phyloP scores from a whole-genome alignment of 73 alveolate species.

The Uronychia binucleata region DNA sequence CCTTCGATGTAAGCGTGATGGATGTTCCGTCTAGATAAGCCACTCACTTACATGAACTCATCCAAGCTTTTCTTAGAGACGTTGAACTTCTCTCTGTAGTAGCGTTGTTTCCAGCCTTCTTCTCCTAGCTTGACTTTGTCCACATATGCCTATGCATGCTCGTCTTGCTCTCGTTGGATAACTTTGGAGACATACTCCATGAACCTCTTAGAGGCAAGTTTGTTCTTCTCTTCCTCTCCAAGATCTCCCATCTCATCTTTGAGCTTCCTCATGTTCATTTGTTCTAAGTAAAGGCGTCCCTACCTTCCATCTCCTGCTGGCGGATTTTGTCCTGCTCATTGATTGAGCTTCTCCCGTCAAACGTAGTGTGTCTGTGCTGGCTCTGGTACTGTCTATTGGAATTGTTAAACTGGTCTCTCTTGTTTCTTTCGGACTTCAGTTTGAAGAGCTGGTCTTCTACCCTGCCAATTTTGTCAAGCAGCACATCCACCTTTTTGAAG shows the following conservation, averaged over 20 bases:
- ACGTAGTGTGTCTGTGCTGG: no score
- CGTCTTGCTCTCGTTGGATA: constrained; percentile 53
- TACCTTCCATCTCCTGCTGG: constrained; percentile 8
- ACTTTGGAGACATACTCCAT: constrained; percentile 58
- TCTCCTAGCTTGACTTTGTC: constrained; percentile 70
- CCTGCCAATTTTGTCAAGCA: constrained; percentile 72
- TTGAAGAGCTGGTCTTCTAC: constrained; percentile 88
- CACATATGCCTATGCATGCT: constrained; percentile 52
- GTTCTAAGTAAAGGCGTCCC: constrained; percentile 12
- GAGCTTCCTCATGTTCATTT: constrained; percentile 39
- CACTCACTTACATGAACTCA: constrained; percentile 53
- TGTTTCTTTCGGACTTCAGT: constrained; percentile 52
- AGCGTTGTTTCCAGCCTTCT: constrained; percentile 87
- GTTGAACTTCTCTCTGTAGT: constrained; percentile 91
- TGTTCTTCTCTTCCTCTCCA: constrained; percentile 37
- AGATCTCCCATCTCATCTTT: constrained; percentile 42
- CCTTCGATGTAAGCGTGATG: constrained; percentile 97
- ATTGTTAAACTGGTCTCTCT: constrained; percentile 34
- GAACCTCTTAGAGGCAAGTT: constrained; percentile 36
- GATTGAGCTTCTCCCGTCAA: no score
- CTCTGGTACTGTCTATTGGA: no score
- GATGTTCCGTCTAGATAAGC: constrained; percentile 44
- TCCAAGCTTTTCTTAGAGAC: constrained; percentile 69
- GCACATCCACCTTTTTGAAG: constrained; percentile 66
- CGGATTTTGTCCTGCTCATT: constrained; percentile 12